Base-by-base conservation (phyloP, 148 eudicot species). In the Vaccinium vitisidaea region DNA sequence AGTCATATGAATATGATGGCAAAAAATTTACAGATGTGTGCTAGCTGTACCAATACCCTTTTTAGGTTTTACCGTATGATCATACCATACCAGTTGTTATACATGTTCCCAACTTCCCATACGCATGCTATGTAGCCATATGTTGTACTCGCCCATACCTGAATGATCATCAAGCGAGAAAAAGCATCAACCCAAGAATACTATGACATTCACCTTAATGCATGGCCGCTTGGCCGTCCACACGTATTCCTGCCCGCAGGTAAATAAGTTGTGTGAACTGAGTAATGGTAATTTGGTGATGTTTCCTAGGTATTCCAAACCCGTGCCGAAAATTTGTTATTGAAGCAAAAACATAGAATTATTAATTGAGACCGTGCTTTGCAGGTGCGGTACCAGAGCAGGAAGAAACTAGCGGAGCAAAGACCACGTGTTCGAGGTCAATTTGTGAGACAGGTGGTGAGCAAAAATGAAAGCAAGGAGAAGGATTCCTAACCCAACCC, bases 391-490 rank as follows among this genome's bases (percentile, higher is more conserved):
- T 91, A 93, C 83, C 94, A 94, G 50, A 94, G 92, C 93, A 88
- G 96, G 88, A 94, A 93, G 91, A 91, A 86, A 85, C 89, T 93
- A 63, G 98, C 98, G 81, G 98, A 94, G 69, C 91, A 94, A 79
- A 87, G 98, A 87, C 98, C 95, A 3, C 95, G 93, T 79, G 89
- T 94, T 21, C 92, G 91, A 52, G 98, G 95, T 73, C 94, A 94
- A 61, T 88, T 93, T 81, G 94, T 91, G 52, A 86, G 88, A 80
- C 94, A 91, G 74, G 80, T 46, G 19, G 85, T 50, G 77, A 84
- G 85, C 55, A 91, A 92, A 73, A 87, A 80, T 81, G 86, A 86
- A 83, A 90, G 80, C 81, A 84, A 82, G 83, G 92, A 80, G 67
- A 84, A 88, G 83, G 92, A 91, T 83, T 87, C 88, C 90, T 92